Evolutionary conservation across 2,329 filamentous ascomycete genomes (phyloP).

Genomic region (Aspergillus jensenii): DNA sequence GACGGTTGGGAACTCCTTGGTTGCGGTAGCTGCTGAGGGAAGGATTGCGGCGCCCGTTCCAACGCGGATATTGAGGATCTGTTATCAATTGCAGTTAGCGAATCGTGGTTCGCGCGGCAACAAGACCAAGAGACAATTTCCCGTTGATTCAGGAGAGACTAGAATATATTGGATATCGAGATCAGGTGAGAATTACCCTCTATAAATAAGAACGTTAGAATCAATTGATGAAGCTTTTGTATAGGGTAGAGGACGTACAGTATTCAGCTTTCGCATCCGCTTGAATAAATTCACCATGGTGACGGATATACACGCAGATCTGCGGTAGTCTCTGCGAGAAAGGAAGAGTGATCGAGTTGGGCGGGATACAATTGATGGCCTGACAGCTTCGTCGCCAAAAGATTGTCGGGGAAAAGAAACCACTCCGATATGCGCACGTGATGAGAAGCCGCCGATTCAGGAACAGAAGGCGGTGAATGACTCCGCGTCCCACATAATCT

Average conservation of each 20-base stretch:
- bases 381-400: neutral
- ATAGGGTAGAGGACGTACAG: conserved; percentile 48
- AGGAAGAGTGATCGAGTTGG: neutral
- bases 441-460: neutral
- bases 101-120: neutral
- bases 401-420: conserved; percentile 22
- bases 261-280: conserved; percentile 72
- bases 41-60: conserved; percentile 82
- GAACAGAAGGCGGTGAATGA: conserved; percentile 18
- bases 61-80: conserved; percentile 74
- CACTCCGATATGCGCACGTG: conserved; percentile 22
- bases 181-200: neutral
- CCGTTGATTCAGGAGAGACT: neutral
- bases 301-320: conserved; percentile 11
- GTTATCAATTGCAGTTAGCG: conserved; percentile 11
- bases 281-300: conserved; percentile 53
- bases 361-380: neutral
- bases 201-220: conserved; percentile 1
- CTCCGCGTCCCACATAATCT: conserved; percentile 20
- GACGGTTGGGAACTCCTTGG: conserved; percentile 38
- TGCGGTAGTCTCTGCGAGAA: neutral
- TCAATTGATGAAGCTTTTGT: neutral
- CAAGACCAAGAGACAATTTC: neutral
- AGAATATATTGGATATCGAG: neutral
- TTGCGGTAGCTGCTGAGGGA: conserved; percentile 46